Conservation (phyloP, 1,139 yeast species). For the Lodderomyces orthopsilosis region DNA sequence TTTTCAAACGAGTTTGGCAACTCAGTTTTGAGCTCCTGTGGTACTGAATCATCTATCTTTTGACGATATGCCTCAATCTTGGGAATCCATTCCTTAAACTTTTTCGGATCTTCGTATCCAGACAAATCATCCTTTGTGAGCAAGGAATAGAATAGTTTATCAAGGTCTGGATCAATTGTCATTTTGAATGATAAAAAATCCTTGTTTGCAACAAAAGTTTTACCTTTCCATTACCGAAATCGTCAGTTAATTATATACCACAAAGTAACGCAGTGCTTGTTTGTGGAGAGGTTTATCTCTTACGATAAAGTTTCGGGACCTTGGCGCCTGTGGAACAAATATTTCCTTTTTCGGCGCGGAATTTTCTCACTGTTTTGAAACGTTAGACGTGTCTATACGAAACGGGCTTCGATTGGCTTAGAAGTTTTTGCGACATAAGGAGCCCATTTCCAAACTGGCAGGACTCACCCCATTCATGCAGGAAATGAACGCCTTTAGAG, state of each 20-base stretch:
- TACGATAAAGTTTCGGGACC: background rate
- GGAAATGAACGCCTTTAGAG: too few relatives aligned
- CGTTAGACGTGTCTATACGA: too few relatives aligned
- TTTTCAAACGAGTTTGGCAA: conserved; percentile 40
- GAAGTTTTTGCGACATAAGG: too few relatives aligned
- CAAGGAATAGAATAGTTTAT: conserved; percentile 9
- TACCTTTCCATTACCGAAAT: background rate
- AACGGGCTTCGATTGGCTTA: too few relatives aligned
- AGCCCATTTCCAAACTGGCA: too few relatives aligned
- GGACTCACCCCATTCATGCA: too few relatives aligned
- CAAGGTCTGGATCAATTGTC: conserved; percentile 4
- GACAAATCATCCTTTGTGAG: conserved; percentile 17
- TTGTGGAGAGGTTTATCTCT: background rate
- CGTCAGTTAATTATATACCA: background rate
- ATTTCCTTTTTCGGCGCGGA: conserved; percentile 1
- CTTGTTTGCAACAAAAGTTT: background rate
- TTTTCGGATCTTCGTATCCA: conserved; percentile 35
- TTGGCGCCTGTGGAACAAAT: background rate
- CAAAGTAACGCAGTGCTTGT: background rate
- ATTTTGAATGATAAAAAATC: background rate
- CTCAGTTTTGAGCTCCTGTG: conserved; percentile 41
- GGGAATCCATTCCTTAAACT: conserved; percentile 40
- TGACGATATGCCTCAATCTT: conserved; percentile 48
- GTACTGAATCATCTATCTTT: conserved; percentile 37
- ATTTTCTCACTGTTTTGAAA: background rate